A percentile compares a stretch with the other conserved stretches of the same genome.
phyloP scores from a whole-genome alignment of 306 rosid species.

The Castanospermum australe region DNA sequence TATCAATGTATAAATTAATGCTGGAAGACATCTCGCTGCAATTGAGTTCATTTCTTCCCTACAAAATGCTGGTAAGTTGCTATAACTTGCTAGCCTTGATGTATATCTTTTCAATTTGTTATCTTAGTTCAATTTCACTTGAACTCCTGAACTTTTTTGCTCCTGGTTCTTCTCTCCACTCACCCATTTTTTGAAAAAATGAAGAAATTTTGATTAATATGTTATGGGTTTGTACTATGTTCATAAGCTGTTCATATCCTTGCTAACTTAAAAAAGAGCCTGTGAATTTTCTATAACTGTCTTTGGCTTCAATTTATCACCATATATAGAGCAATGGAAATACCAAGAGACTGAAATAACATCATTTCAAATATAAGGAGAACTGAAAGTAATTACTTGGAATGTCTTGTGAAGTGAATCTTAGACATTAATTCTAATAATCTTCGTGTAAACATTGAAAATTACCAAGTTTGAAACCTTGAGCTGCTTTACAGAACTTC shows the following conservation, averaged over 20 bases:
- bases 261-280: neutral
- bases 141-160: slow-evolving; percentile 17
- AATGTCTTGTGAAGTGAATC: too few relatives aligned
- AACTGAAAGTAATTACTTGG: too few relatives aligned
- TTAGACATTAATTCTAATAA: too few relatives aligned
- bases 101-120: neutral
- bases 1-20: too few relatives aligned
- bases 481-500: too few relatives aligned
- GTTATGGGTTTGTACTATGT: slow-evolving; percentile 6
- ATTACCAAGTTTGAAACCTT: too few relatives aligned
- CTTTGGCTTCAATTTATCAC: too few relatives aligned
- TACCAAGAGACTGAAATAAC: too few relatives aligned
- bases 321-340: too few relatives aligned
- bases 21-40: slow-evolving; percentile 88
- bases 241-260: neutral
- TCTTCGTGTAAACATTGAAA: too few relatives aligned
- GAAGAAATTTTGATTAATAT: neutral
- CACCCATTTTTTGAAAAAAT: neutral
- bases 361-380: too few relatives aligned
- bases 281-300: too few relatives aligned
- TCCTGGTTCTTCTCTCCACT: neutral
- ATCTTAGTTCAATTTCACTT: slow-evolving; percentile 52
- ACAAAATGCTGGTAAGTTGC: slow-evolving; percentile 56
- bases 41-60: slow-evolving; percentile 77
- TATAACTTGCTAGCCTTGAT: slow-evolving; percentile 1